Percentiles rank a stretch among this genome's conserved stretches.
Evolutionary conservation across 2,329 filamentous ascomycete genomes (phyloP).

Genomic region (Claviceps sp.): DNA sequence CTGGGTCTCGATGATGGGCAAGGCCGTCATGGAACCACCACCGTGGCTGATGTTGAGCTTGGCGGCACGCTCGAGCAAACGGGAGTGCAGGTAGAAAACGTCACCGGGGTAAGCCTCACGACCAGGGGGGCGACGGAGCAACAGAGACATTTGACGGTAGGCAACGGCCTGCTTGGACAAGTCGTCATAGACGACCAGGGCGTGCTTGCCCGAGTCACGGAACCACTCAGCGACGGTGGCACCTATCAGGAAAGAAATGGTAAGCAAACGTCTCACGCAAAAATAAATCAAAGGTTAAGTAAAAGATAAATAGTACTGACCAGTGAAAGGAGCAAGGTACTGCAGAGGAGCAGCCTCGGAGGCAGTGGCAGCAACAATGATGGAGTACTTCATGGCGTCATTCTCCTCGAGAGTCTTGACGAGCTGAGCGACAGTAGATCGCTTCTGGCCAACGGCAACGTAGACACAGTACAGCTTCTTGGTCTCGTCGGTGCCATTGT

Average conservation of each 20-base stretch:
- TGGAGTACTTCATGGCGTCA: slow-evolving; percentile 96
- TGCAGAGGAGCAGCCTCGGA: slow-evolving; percentile 93
- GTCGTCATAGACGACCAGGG: slow-evolving; percentile 87
- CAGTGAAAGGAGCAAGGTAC: slow-evolving; percentile 89
- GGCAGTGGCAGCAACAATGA: slow-evolving; percentile 88
- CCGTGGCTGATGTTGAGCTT: slow-evolving; percentile 97
- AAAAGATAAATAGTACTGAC: slow-evolving; percentile 18
- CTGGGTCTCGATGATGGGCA: slow-evolving; percentile 98
- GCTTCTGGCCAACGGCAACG: slow-evolving; percentile 98
- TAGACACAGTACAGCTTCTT: slow-evolving; percentile 99
- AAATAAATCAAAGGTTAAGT: too few relatives aligned
- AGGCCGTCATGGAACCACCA: slow-evolving; percentile 91
- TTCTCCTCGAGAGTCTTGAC: slow-evolving; percentile 99
- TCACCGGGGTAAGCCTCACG: slow-evolving; percentile 99
- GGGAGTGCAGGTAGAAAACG: slow-evolving; percentile 98
- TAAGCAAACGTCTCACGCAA: background rate
- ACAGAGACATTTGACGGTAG: slow-evolving; percentile 96
- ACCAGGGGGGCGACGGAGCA: slow-evolving; percentile 93
- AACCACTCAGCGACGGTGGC: slow-evolving; percentile 57
- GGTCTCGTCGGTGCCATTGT: slow-evolving; percentile 69
- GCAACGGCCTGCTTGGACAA: slow-evolving; percentile 95
- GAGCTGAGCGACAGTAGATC: slow-evolving; percentile 96
- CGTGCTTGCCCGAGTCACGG: slow-evolving; percentile 75
- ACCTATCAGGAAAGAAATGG: slow-evolving; percentile 1
- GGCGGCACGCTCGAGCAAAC: slow-evolving; percentile 96